Evolutionary conservation across 805 yeast genomes (phyloP).

Genomic region (Kluyveromyces wickerhamii): DNA sequence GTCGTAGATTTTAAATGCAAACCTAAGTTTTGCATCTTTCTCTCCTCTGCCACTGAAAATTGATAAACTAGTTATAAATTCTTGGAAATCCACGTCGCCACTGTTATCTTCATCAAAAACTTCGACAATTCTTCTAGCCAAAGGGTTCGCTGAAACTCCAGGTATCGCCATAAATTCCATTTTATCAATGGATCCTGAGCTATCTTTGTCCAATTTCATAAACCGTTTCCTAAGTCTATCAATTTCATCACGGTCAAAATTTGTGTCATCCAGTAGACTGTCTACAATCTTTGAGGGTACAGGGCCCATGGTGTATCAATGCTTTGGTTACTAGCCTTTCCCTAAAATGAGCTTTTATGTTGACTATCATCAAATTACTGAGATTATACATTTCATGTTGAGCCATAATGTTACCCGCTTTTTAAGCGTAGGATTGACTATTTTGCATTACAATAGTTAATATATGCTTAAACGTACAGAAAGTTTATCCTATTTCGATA

Average conservation of each 20-base stretch:
- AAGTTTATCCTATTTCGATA: too few relatives aligned
- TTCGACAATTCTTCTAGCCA: conserved; percentile 84
- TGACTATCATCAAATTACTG: too few relatives aligned
- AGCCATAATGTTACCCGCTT: too few relatives aligned
- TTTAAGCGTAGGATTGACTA: too few relatives aligned
- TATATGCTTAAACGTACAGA: too few relatives aligned
- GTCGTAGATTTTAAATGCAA: conserved; percentile 91
- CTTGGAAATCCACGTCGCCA: conserved; percentile 93
- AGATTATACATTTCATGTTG: too few relatives aligned
- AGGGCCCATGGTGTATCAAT: too few relatives aligned
- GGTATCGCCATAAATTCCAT: conserved; percentile 89
- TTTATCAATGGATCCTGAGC: conserved; percentile 85
- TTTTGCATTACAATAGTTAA: too few relatives aligned
- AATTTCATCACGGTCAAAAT: conserved; percentile 84
- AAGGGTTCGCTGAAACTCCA: conserved; percentile 82
- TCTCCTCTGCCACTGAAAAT: conserved; percentile 82
- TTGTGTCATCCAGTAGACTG: conserved; percentile 70
- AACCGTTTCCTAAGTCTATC: conserved; percentile 86
- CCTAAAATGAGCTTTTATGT: too few relatives aligned
- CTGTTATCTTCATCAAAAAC: conserved; percentile 89
- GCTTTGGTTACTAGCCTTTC: too few relatives aligned
- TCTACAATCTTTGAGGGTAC: conserved; percentile 57
- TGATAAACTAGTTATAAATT: conserved; percentile 78
- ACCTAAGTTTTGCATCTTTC: conserved; percentile 70
- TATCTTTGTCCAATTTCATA: conserved; percentile 90